Conservation (phyloP, 371 early-diverging fungal genomes). For the Mucor sp. region DNA sequence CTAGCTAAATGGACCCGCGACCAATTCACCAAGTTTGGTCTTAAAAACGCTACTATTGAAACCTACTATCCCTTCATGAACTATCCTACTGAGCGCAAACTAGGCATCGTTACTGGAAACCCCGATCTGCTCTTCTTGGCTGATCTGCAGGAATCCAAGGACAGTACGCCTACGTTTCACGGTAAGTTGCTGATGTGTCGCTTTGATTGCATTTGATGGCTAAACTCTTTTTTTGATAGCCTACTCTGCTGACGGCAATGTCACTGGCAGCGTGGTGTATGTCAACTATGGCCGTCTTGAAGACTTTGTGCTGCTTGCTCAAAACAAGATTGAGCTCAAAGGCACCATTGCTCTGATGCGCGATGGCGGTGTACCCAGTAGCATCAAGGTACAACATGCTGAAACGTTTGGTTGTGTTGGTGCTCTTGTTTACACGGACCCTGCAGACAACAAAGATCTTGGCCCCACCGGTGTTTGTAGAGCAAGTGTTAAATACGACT, state of each 20-base stretch:
- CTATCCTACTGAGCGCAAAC: slow-evolving; percentile 54
- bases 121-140: slow-evolving; percentile 54
- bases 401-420: slow-evolving; percentile 60
- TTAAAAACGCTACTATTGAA: slow-evolving; percentile 50
- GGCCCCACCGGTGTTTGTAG: slow-evolving; percentile 49
- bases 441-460: slow-evolving; percentile 35
- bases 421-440: slow-evolving; percentile 65
- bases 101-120: slow-evolving; percentile 56
- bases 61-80: slow-evolving; percentile 66
- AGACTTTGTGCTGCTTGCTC: slow-evolving; percentile 57
- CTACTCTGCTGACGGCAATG: slow-evolving; percentile 65
- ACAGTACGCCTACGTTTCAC: slow-evolving; percentile 64
- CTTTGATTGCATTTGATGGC: neutral
- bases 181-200: slow-evolving; percentile 17
- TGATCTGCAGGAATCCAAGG: slow-evolving; percentile 50
- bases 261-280: slow-evolving; percentile 63
- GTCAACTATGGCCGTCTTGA: slow-evolving; percentile 65
- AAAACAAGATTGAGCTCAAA: slow-evolving; percentile 41
- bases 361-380: slow-evolving; percentile 61
- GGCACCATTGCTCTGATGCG: slow-evolving; percentile 64
- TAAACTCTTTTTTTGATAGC: slow-evolving; percentile 9
- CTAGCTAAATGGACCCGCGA: slow-evolving; percentile 63
- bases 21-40: slow-evolving; percentile 51
- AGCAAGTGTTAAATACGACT: slow-evolving; percentile 58
- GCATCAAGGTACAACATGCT: slow-evolving; percentile 66